Evolutionary conservation across 108 stramenopile genomes (phyloP).

Genomic region (Skeletonema grethae): DNA sequence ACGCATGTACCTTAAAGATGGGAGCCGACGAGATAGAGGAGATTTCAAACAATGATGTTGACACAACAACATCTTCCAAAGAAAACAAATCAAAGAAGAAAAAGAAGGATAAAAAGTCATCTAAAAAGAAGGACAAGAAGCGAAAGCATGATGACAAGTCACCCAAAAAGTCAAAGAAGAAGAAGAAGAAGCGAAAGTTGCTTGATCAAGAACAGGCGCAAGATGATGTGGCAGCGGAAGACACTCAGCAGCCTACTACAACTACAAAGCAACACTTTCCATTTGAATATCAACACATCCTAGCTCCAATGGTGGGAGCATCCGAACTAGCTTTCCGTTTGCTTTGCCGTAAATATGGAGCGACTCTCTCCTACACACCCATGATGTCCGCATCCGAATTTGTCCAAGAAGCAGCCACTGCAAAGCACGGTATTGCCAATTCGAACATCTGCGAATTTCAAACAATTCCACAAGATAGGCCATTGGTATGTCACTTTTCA

Average conservation of each 20-base stretch:
- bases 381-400: conserved; percentile 93
- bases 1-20: background rate
- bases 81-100: background rate
- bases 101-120: conserved; percentile 4
- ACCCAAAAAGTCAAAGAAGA: background rate
- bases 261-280: conserved; percentile 30
- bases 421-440: conserved; percentile 16
- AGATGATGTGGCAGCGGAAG: background rate
- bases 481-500: conserved; percentile 89
- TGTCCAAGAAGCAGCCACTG: conserved; percentile 44
- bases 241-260: background rate
- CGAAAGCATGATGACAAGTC: background rate
- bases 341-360: conserved; percentile 93
- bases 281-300: conserved; percentile 63
- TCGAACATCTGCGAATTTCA: conserved; percentile 73
- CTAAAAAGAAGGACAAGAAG: background rate
- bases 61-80: background rate
- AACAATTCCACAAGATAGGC: conserved; percentile 83
- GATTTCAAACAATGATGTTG: background rate
- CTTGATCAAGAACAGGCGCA: background rate
- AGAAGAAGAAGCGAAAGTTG: background rate
- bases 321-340: conserved; percentile 89
- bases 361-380: conserved; percentile 93
- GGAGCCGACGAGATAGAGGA: background rate
- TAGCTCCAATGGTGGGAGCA: conserved; percentile 98